Percentiles rank a stretch among this genome's conserved stretches.
These are phyloP conservation scores for Nicotiana paniculata DNA, from an alignment of 257 asterid genomes.

Conservation along the genomic window DNA sequence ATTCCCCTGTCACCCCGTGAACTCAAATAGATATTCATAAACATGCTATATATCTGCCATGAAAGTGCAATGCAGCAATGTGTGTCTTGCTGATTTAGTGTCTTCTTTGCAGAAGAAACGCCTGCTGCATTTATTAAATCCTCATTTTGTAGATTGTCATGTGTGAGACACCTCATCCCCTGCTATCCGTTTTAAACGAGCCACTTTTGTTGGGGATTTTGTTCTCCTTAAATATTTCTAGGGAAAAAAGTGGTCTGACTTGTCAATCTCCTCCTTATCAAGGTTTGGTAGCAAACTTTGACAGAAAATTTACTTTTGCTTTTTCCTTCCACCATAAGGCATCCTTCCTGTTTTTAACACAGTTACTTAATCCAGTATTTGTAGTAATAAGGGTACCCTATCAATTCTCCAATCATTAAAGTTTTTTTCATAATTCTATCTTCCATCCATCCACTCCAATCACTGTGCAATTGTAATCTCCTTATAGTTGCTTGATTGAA, in stretches of 20 bases:
- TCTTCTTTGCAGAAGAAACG: neutral
- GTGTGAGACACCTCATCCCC: neutral
- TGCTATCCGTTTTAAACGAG: neutral
- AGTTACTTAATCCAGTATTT: neutral
- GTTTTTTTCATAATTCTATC: neutral
- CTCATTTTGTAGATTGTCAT: neutral
- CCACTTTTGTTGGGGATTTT: neutral
- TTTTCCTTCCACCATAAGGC: neutral
- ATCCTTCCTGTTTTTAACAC: neutral
- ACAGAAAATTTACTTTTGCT: neutral
- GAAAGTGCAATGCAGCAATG: neutral
- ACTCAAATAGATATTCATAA: neutral
- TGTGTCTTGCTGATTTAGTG: neutral
- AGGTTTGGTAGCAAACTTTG: neutral
- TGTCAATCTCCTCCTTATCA: neutral
- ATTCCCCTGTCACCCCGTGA: neutral
- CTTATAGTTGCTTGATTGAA: neutral
- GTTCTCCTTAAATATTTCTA: neutral
- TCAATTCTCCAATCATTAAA: neutral
- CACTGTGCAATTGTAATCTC: neutral
- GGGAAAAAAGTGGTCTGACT: neutral
- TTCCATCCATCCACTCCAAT: slow-evolving; percentile 1
- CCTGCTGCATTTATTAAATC: neutral
- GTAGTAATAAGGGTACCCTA: neutral
- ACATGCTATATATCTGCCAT: neutral